Conservation (phyloP, 768 basidiomycete species). For the Tylopilus sp. region DNA sequence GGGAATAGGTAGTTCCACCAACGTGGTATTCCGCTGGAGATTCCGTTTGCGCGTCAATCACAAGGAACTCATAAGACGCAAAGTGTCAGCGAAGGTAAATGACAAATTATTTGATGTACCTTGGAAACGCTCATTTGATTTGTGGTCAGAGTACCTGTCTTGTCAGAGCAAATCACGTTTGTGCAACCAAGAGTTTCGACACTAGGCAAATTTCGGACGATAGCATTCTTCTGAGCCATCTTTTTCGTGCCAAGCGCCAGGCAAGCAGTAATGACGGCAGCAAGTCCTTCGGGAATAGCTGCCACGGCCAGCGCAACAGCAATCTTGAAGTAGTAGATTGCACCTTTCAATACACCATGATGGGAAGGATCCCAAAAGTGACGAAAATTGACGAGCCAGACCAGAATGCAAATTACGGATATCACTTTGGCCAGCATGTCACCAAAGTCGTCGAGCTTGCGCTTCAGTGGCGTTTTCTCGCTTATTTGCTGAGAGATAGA, state of each 20-base stretch:
- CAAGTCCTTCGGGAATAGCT: conserved; percentile 97
- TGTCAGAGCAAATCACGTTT: conserved; percentile 98
- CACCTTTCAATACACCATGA: conserved; percentile 86
- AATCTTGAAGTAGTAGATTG: conserved; percentile 99
- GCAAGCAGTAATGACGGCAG: conserved; percentile 97
- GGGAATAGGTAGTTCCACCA: conserved; percentile 91
- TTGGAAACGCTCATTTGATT: conserved; percentile 96
- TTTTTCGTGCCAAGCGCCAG: conserved; percentile 96
- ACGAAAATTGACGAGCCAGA: conserved; percentile 95
- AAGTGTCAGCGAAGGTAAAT: conserved; percentile 8
- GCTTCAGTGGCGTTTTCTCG: conserved; percentile 96
- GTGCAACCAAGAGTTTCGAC: conserved; percentile 98
- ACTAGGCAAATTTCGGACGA: conserved; percentile 92
- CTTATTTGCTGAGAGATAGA: conserved; percentile 90
- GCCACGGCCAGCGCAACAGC: conserved; percentile 98
- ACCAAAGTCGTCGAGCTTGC: conserved; percentile 97
- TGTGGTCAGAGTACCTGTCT: conserved; percentile 94
- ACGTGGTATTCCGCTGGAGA: conserved; percentile 68
- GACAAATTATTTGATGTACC: conserved; percentile 37
- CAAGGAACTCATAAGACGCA: conserved; percentile 57
- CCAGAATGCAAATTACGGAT: conserved; percentile 92
- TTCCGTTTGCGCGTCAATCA: conserved; percentile 54
- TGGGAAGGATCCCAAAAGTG: conserved; percentile 97
- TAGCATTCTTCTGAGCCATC: conserved; percentile 99
- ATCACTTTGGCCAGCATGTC: conserved; percentile 98